phyloP scores from a whole-genome alignment of 805 yeast species.

The Wickerhamiella cacticola region DNA sequence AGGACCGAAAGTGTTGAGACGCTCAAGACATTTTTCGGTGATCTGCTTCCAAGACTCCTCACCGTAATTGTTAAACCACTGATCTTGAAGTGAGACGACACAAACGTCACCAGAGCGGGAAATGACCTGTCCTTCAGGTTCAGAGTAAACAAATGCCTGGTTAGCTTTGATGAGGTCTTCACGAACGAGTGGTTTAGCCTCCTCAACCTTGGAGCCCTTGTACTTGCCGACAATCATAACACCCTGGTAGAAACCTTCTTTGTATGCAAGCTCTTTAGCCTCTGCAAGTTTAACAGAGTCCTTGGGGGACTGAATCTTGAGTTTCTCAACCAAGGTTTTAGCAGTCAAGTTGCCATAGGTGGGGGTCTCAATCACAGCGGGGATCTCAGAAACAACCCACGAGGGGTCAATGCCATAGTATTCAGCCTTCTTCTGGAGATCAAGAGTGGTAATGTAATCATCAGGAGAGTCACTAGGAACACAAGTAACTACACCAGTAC shows the following conservation, averaged over 20 bases:
- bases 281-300: constrained; percentile 74
- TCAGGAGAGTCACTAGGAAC: constrained; percentile 99
- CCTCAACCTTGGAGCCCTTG: constrained; percentile 80
- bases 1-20: constrained; percentile 64
- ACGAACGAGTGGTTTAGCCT: constrained; percentile 77
- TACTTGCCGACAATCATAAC: constrained; percentile 66
- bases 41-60: constrained; percentile 77
- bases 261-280: constrained; percentile 91
- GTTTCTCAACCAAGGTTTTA: constrained; percentile 64
- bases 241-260: constrained; percentile 94
- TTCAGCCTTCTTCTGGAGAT: constrained; percentile 79
- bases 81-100: constrained; percentile 93
- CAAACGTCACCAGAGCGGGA: constrained; percentile 97
- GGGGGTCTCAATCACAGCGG: constrained; percentile 62
- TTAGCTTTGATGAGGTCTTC: constrained; percentile 67
- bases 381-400: constrained; percentile 64
- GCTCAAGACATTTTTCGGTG: constrained; percentile 65
- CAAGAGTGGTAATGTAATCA: constrained; percentile 78
- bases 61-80: constrained; percentile 97
- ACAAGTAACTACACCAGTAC: constrained; percentile 98
- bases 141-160: constrained; percentile 79
- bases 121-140: constrained; percentile 81
- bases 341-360: constrained; percentile 86
- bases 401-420: constrained; percentile 72
- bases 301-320: constrained; percentile 91